Conservation (phyloP, 148 eudicot genomes). For the Heliosperma pusillum region DNA sequence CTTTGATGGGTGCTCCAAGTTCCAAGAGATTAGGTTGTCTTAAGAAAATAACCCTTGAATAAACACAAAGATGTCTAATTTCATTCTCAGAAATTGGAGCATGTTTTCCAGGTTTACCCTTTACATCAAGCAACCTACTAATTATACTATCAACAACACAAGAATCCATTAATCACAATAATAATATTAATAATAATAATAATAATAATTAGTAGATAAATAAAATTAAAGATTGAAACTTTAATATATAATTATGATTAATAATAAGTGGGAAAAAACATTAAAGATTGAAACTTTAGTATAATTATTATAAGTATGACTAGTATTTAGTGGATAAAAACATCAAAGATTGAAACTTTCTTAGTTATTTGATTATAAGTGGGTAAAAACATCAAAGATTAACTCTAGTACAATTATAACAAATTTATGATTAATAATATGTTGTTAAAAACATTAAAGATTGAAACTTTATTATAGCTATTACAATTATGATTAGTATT, state of each 20-base stretch:
- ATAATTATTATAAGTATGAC: not conserved
- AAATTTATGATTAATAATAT: too few relatives aligned
- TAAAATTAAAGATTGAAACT: not conserved
- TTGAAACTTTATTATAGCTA: too few relatives aligned
- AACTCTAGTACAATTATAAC: not conserved
- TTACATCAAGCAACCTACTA: slow-evolving; percentile 55
- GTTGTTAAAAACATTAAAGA: not conserved
- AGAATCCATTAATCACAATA: slow-evolving; percentile 35
- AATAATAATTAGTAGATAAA: not conserved
- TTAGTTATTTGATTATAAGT: not conserved
- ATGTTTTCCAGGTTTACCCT: slow-evolving; percentile 58
- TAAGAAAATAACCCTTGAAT: slow-evolving; percentile 49
- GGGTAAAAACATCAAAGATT: not conserved
- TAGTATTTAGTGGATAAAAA: too few relatives aligned
- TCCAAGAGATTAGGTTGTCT: slow-evolving; percentile 68
- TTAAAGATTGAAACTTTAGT: not conserved
- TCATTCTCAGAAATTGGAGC: slow-evolving; percentile 67
- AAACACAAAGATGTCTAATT: slow-evolving; percentile 61
- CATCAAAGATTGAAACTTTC: not conserved
- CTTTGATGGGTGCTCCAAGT: slow-evolving; percentile 69
- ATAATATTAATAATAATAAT: too few relatives aligned
- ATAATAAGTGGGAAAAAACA: too few relatives aligned
- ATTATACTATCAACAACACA: slow-evolving; percentile 47
- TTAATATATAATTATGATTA: too few relatives aligned
- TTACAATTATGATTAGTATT: not conserved